Conservation (phyloP, 2,329 filamentous ascomycete species). For the Zymoseptoria ardabiliae region DNA sequence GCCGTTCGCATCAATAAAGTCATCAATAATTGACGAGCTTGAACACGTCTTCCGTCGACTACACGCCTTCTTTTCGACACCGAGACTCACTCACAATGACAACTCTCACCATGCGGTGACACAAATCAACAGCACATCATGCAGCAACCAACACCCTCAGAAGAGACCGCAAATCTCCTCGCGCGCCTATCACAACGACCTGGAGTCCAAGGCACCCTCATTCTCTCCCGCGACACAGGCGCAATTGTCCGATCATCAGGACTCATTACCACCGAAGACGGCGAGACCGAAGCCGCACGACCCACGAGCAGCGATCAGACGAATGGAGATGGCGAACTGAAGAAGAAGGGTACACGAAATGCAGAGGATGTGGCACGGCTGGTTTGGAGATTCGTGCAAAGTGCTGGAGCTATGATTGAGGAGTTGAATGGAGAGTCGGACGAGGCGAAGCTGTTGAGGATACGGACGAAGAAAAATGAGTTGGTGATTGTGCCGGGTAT, state of each 20-base stretch:
- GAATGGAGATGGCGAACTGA: slow-evolving; percentile 21
- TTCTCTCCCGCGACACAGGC: slow-evolving; percentile 64
- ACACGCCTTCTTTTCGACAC: background rate
- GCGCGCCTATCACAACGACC: slow-evolving; percentile 67
- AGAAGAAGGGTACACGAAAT: slow-evolving; percentile 35
- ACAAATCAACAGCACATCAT: slow-evolving; percentile 7
- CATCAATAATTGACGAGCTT: background rate
- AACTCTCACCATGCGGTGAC: background rate
- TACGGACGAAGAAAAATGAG: slow-evolving; percentile 80
- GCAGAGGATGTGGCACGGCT: slow-evolving; percentile 67
- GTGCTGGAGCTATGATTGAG: slow-evolving; percentile 61
- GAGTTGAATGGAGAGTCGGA: slow-evolving; percentile 71
- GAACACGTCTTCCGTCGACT: background rate
- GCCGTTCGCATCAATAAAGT: background rate
- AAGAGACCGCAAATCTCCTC: slow-evolving; percentile 58
- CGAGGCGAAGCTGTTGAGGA: slow-evolving; percentile 65
- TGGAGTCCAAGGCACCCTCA: slow-evolving; percentile 69
- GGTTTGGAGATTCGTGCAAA: slow-evolving; percentile 68
- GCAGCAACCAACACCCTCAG: slow-evolving; percentile 28
- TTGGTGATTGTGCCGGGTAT: slow-evolving; percentile 67
- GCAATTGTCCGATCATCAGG: slow-evolving; percentile 70
- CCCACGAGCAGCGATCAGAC: slow-evolving; percentile 11
- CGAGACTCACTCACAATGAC: background rate
- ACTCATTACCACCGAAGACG: slow-evolving; percentile 53
- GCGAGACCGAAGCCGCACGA: slow-evolving; percentile 35